Conservation (phyloP, 805 yeast genomes). For the Brettanomyces sp. region DNA sequence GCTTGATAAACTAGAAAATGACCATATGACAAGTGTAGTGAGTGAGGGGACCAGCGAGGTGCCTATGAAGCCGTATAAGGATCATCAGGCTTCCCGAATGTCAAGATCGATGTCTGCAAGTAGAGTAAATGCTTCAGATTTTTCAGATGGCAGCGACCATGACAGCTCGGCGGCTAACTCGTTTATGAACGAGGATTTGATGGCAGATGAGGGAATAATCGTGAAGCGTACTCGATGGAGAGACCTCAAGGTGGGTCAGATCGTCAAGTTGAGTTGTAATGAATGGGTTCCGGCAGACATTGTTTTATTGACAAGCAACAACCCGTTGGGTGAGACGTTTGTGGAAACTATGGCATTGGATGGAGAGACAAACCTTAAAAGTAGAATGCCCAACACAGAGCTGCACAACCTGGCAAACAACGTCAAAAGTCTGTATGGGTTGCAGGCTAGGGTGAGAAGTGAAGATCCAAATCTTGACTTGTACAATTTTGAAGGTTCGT, state of each 20-base stretch:
- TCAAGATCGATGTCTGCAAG: neutral
- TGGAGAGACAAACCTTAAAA: slow-evolving; percentile 91
- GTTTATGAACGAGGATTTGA: slow-evolving; percentile 12
- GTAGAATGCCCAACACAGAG: slow-evolving; percentile 58
- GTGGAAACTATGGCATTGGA: slow-evolving; percentile 96
- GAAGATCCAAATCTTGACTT: slow-evolving; percentile 92
- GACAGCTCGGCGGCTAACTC: slow-evolving; percentile 11
- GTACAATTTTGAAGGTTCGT: slow-evolving; percentile 82
- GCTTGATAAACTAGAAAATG: slow-evolving; percentile 80
- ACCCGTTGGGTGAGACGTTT: slow-evolving; percentile 55
- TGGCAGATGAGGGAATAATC: slow-evolving; percentile 11
- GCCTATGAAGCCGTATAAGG: neutral
- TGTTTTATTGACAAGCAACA: slow-evolving; percentile 57
- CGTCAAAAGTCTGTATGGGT: slow-evolving; percentile 39
- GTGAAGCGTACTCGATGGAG: slow-evolving; percentile 48
- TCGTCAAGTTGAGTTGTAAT: slow-evolving; percentile 61
- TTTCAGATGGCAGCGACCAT: neutral
- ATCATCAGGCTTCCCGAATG: neutral
- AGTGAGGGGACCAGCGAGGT: slow-evolving; percentile 5
- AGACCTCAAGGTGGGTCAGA: slow-evolving; percentile 78
- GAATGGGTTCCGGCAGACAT: slow-evolving; percentile 96
- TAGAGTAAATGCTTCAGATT: neutral
- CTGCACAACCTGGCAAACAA: slow-evolving; percentile 41
- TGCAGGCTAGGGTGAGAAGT: slow-evolving; percentile 47
- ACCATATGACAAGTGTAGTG: slow-evolving; percentile 37